A percentile compares a stretch with the other conserved stretches of the same genome.
These are phyloP conservation scores for Dictyostelium capitatum DNA, from an alignment of 78 protist species.

Conservation along the genomic window DNA sequence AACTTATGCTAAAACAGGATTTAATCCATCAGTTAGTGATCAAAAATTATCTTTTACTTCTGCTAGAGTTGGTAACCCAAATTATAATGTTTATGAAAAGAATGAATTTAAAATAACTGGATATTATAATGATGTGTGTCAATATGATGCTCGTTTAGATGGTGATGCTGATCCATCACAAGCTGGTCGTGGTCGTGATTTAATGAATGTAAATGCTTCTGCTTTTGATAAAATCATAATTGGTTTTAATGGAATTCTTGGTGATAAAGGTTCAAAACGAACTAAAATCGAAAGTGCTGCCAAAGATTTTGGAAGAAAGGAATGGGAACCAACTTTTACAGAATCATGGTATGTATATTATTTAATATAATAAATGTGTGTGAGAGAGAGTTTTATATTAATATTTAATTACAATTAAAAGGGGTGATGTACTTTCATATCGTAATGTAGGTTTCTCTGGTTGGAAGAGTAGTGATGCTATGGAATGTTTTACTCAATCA, in stretches of 20 bases:
- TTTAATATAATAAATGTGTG: too few species aligned
- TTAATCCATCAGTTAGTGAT: too few species aligned
- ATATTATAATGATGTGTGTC: neutral
- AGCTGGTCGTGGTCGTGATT: constrained; percentile 24
- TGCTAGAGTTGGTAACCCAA: too few species aligned
- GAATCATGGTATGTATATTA: neutral
- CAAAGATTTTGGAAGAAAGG: neutral
- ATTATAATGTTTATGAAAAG: too few species aligned
- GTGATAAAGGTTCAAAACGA: constrained; percentile 3
- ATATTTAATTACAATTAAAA: too few species aligned
- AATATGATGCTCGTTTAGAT: constrained; percentile 32
- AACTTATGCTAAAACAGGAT: too few species aligned
- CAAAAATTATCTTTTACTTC: too few species aligned
- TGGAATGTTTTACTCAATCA: neutral
- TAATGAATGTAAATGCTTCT: neutral
- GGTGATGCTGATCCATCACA: neutral
- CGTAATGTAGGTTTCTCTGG: neutral
- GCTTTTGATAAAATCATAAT: constrained; percentile 25
- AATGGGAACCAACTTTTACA: neutral
- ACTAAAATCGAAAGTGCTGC: neutral
- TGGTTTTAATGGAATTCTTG: constrained; percentile 12
- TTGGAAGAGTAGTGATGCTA: neutral
- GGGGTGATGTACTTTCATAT: constrained; percentile 18
- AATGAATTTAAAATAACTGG: too few species aligned
- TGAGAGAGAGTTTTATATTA: too few species aligned